Base-by-base conservation (phyloP, 2,329 filamentous ascomycete genomes). In the Penicillium griseofulvum region DNA sequence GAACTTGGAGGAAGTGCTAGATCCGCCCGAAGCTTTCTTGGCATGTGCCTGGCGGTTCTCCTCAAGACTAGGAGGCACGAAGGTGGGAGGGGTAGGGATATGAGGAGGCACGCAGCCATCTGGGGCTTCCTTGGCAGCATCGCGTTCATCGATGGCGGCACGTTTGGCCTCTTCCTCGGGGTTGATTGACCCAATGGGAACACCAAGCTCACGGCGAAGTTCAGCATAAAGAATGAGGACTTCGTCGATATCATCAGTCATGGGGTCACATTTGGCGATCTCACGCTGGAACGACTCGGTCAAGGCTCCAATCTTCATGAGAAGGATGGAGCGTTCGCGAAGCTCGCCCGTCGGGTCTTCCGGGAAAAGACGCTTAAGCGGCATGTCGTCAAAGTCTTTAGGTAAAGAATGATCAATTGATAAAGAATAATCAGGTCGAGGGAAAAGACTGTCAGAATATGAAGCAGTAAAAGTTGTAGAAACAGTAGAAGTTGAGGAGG, bases 221-320 rank as follows among this genome's bases (percentile, higher is more conserved):
- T 68, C 68, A 48, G 74, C 60, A 56, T 77, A 78, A 49, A 71
- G 71, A 5, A 70, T 58, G 28, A 78, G 62, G 33, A 74, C 34
- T 16, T 62, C 57, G 51, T 76, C 73, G 46, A 77, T 72, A 42
- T 69, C 65, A 43, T 73, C 59, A 2, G 49, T 66, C 16, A 64
- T 58, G 6, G 73, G 69, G 53, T 76, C 64, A 24, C 70, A 56
- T 4, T 60, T 57, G 11, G 66, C 60, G 11, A 76, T 47, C 42
- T 70, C 63, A 8, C 65, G 63, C 51, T 74, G 66, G 56, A 76
- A 73, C 19, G 60, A 63, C 31, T 66, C 59, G 52, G 76, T 75
- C 52, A 77, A 54, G 16, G 63, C 59, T 29, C 68, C 69, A 16
- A 76, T 48, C 31, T 69, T 71, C 47, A 68, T 68, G 6, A 67